phyloP scores from a whole-genome alignment of 1,139 yeast genomes.

The Yamadazyma atmosphaerica region DNA sequence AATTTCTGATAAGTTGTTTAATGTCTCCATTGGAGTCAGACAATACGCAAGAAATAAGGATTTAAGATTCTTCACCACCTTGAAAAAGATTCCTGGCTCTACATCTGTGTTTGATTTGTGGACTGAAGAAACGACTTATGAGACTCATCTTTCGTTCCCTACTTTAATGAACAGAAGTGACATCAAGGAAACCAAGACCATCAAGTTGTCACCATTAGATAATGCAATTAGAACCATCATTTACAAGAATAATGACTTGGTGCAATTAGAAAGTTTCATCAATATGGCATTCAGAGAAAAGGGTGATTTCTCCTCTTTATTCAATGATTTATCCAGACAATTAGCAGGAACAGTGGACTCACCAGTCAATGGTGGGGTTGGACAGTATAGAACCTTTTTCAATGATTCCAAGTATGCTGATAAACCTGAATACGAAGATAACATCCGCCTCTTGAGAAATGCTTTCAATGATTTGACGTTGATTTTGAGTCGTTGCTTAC shows the following conservation, averaged over 20 bases:
- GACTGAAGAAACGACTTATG: constrained; percentile 86
- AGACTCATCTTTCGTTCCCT: constrained; percentile 78
- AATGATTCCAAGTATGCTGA: constrained; percentile 38
- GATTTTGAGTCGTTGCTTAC: constrained; percentile 65
- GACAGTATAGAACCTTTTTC: constrained; percentile 75
- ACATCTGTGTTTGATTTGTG: constrained; percentile 74
- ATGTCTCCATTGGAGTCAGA: constrained; percentile 59
- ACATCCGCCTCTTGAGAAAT: constrained; percentile 51
- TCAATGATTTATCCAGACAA: constrained; percentile 73
- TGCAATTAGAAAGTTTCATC: constrained; percentile 65
- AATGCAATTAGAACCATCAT: constrained; percentile 73
- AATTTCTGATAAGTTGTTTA: constrained; percentile 47
- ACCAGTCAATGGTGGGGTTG: constrained; percentile 92
- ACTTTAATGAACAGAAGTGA: constrained; percentile 86
- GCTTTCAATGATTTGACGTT: constrained; percentile 72
- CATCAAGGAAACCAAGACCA: constrained; percentile 51
- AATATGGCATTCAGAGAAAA: constrained; percentile 57
- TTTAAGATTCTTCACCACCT: constrained; percentile 66
- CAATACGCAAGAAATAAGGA: constrained; percentile 73
- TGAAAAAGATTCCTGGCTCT: constrained; percentile 75
- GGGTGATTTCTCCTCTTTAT: constrained; percentile 48
- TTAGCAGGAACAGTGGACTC: constrained; percentile 88
- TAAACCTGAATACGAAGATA: constrained; percentile 44
- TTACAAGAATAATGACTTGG: constrained; percentile 69
- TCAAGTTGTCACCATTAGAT: constrained; percentile 78